Evolutionary conservation across 139 green algal species (phyloP), one percentile per base, ranked within the genome.

Genomic region (Chlamydomonas applanata): DNA sequence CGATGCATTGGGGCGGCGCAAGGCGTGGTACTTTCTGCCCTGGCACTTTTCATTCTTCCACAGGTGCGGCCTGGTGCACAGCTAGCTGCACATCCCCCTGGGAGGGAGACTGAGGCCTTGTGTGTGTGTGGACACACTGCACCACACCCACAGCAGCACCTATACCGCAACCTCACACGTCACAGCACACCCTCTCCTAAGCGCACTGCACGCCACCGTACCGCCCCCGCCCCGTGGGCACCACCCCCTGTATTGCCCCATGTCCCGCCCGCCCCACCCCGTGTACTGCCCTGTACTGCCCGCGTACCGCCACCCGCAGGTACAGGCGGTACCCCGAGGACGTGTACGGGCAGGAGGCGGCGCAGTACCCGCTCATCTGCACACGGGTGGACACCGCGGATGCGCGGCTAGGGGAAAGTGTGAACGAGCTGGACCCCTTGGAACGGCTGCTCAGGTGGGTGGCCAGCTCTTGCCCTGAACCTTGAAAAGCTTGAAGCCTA

Each of bases 21-120:
- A 89, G 73, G 86, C 90, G 2, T 95, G 83, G 40, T 93, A 96
- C 77, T 97, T 97, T 82, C 76, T 95, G 9, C 93, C 93, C 17
- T 95, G 86, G 86, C 90, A 95, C 60, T 91, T 94, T 33, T 70
- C 76, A 34, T 97, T 94, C 77, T 85, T 97, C 56, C 84, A 83
- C 67, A 81, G 86, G 86, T 89, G 53, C 29, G 70, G 24, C 3
- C 13, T 60, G 66, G 13, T 40, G 29, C 40, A 61, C 22, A 13
- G 19, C 44, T 36, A 20, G 44, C n/a, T n/a, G n/a, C n/a, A n/a
- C n/a, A n/a, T n/a, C n/a, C 19, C 2, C 19, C 36, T 36, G 22
- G 24, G n/a, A 57, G 22, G 64, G 3, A 16, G 4, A 17, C 33
- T n/a, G 14, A 9, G 17, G 29, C 34, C 32, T 9, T 49, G 49